These are phyloP conservation scores for Colletotrichum truncatum DNA, from an alignment of 2,329 filamentous ascomycete genomes.

Conservation along the genomic window DNA sequence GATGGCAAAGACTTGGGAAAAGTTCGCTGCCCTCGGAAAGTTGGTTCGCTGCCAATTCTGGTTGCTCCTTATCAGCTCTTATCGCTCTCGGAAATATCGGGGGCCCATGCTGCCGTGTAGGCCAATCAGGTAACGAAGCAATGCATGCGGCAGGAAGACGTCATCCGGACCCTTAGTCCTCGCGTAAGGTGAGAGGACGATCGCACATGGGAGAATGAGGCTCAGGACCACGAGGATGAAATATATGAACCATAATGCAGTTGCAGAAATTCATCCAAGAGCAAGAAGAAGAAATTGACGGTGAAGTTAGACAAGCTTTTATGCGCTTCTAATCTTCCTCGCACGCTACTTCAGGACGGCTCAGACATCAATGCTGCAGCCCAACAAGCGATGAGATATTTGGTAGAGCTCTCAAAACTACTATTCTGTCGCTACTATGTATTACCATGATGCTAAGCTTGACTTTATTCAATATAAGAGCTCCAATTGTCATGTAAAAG, in stretches of 20 bases:
- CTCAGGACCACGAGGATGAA: no score
- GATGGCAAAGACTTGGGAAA: slow-evolving; percentile 16
- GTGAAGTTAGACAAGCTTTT: no score
- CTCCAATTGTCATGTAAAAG: neutral
- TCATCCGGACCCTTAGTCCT: slow-evolving; percentile 4
- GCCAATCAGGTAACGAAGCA: slow-evolving; percentile 10
- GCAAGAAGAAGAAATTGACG: no score
- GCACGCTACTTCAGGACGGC: no score
- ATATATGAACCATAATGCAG: no score
- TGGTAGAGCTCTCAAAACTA: no score
- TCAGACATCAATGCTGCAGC: neutral
- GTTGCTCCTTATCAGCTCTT: slow-evolving; percentile 21
- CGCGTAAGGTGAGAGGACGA: neutral
- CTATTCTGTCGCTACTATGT: neutral
- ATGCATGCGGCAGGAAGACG: slow-evolving; percentile 16
- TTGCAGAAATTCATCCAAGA: no score
- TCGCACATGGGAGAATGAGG: neutral
- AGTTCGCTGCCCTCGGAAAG: slow-evolving; percentile 17
- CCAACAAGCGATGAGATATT: no score
- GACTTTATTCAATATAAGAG: neutral
- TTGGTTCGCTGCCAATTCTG: neutral
- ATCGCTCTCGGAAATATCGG: slow-evolving; percentile 13
- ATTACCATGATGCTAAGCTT: slow-evolving; percentile 14
- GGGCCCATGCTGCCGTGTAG: neutral
- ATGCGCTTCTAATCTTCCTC: no score